A percentile compares a stretch with the other conserved stretches of the same genome.
phyloP scores from a whole-genome alignment of 2,329 filamentous ascomycete genomes.

The Hypoxylon sp. region DNA sequence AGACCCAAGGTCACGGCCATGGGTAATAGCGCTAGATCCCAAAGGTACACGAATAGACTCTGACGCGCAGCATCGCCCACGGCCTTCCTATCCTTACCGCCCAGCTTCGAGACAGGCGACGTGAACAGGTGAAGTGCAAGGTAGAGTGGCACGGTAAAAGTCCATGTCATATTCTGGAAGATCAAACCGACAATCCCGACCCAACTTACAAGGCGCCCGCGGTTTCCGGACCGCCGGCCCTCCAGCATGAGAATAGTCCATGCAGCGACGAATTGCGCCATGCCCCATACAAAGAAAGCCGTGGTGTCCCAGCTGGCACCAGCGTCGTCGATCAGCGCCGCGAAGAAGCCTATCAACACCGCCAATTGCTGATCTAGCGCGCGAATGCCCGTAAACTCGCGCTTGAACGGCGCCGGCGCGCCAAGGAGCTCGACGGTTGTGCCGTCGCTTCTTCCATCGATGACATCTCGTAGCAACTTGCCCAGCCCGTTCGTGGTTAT shows the following conservation, averaged over 20 bases:
- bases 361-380: constrained; percentile 21
- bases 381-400: constrained; percentile 22
- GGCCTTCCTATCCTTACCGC: constrained; percentile 28
- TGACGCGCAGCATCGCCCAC: constrained; percentile 43
- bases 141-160: constrained; percentile 49
- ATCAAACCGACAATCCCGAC: constrained; percentile 43
- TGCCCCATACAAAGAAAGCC: constrained; percentile 48
- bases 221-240: constrained; percentile 48
- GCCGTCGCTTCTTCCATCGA: neutral
- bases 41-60: constrained; percentile 49
- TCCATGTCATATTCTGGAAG: constrained; percentile 49
- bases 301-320: constrained; percentile 41
- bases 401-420: constrained; percentile 34
- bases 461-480: constrained; percentile 21
- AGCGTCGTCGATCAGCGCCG: constrained; percentile 45
- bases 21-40: constrained; percentile 51
- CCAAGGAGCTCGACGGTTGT: constrained; percentile 11
- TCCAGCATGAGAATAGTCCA: constrained; percentile 52
- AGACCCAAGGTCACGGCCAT: constrained; percentile 48
- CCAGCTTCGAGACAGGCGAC: constrained; percentile 47
- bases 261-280: constrained; percentile 49
- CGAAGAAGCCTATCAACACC: constrained; percentile 47
- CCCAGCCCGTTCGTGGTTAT: constrained; percentile 28
- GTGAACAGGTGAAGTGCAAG: constrained; percentile 50
- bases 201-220: constrained; percentile 45